Conservation (phyloP, 2,329 filamentous ascomycete species). For the Diplodia seriata region DNA sequence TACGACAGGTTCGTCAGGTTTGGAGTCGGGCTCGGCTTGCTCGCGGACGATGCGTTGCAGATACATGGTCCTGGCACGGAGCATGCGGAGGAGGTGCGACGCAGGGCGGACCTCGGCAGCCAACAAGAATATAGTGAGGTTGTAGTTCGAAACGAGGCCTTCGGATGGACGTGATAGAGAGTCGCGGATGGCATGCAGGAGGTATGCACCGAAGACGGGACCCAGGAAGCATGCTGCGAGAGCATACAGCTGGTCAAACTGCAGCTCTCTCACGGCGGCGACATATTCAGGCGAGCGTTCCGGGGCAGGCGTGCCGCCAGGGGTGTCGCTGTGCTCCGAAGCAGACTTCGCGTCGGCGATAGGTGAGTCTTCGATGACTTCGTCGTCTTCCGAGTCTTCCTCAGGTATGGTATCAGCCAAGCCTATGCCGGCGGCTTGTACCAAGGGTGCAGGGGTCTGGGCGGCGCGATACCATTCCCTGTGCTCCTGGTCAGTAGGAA, state of each 20-base stretch:
- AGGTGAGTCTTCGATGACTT: conserved; percentile 19
- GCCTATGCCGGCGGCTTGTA: neutral
- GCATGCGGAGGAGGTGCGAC: conserved; percentile 79
- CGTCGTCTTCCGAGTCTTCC: conserved; percentile 40
- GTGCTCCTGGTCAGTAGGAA: neutral
- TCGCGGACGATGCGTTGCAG: conserved; percentile 73
- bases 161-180: conserved; percentile 85
- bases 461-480: conserved; percentile 63
- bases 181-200: conserved; percentile 80
- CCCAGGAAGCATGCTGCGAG: conserved; percentile 79
- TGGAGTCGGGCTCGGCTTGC: conserved; percentile 36
- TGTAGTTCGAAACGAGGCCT: conserved; percentile 89
- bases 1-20: conserved; percentile 34
- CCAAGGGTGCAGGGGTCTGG: conserved; percentile 40
- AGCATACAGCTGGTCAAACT: conserved; percentile 75
- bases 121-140: conserved; percentile 87
- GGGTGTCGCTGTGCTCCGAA: conserved; percentile 6
- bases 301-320: neutral
- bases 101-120: conserved; percentile 85
- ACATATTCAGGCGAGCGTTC: conserved; percentile 39
- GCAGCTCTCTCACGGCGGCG: conserved; percentile 68
- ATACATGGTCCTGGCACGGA: conserved; percentile 79
- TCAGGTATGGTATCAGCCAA: conserved; percentile 39
- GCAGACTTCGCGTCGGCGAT: conserved; percentile 21
- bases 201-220: conserved; percentile 78